A percentile compares a stretch with the other conserved stretches of the same genome.
Conservation (phyloP, 2,329 filamentous ascomycete genomes). For the Ascochyta clinopodiicola region DNA sequence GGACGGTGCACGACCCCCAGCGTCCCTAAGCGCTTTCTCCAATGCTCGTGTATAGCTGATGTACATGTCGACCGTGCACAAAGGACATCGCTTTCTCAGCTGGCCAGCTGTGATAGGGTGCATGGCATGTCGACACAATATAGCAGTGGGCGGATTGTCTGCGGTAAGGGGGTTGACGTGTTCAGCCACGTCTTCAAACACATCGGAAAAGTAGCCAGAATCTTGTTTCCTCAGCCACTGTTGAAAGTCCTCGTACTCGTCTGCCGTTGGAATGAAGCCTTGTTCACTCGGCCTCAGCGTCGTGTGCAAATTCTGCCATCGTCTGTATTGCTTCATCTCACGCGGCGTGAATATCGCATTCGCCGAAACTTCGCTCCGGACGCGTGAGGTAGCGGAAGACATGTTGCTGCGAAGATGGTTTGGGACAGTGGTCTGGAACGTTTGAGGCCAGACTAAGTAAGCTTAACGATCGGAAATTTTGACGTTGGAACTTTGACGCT, state of each 20-base stretch:
- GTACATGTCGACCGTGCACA: constrained; percentile 36
- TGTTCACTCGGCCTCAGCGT: constrained; percentile 26
- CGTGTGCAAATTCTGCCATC: constrained; percentile 35
- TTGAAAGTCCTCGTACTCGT: constrained; percentile 39
- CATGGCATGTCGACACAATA: constrained; percentile 31
- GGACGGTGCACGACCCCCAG: constrained; percentile 29
- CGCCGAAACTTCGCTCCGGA: constrained; percentile 27
- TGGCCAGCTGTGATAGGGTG: constrained; percentile 26
- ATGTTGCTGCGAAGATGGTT: neutral
- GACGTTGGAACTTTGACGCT: neutral
- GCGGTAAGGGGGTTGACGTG: constrained; percentile 20
- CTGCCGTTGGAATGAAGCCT: constrained; percentile 33
- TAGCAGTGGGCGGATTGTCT: constrained; percentile 21
- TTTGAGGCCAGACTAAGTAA: neutral
- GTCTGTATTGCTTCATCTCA: constrained; percentile 38
- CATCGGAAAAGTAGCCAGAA: constrained; percentile 41
- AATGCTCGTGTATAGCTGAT: constrained; percentile 34
- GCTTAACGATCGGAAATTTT: neutral
- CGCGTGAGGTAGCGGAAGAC: constrained; percentile 1
- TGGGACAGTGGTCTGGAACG: neutral
- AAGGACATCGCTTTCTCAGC: constrained; percentile 32
- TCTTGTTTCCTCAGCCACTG: constrained; percentile 39
- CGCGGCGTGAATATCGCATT: constrained; percentile 32
- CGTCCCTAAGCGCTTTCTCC: constrained; percentile 27
- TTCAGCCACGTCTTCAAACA: constrained; percentile 32